A percentile compares a stretch with the other conserved stretches of the same genome.
Evolutionary conservation across 2,329 filamentous ascomycete genomes (phyloP).

Genomic region (Fusarium sp.): DNA sequence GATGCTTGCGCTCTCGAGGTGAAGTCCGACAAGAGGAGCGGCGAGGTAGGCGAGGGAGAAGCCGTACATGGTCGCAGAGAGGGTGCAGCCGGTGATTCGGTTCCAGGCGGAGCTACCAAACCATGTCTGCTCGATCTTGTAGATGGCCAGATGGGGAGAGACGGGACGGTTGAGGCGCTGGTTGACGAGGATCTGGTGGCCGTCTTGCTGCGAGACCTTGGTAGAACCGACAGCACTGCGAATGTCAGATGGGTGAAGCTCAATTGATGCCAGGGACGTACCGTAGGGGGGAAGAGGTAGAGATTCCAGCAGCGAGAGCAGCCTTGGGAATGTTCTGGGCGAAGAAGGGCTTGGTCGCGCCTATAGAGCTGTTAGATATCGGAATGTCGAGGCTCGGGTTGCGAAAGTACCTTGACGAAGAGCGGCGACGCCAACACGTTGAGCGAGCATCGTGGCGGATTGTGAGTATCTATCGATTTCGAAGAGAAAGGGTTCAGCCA

Average conservation of each 20-base stretch:
- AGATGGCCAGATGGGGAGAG: constrained; percentile 86
- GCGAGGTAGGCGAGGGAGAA: constrained; percentile 84
- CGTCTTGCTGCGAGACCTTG: constrained; percentile 63
- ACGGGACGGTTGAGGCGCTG: constrained; percentile 86
- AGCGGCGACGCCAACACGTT: constrained; percentile 66
- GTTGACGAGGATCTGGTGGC: constrained; percentile 73
- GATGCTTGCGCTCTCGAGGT: constrained; percentile 67
- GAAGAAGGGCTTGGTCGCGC: constrained; percentile 58
- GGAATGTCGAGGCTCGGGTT: constrained; percentile 22
- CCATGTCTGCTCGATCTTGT: constrained; percentile 88
- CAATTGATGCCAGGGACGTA: constrained; percentile 43
- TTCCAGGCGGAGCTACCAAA: constrained; percentile 76
- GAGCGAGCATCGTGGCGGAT: constrained; percentile 60
- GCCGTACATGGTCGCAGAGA: constrained; percentile 79
- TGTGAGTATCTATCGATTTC: background rate
- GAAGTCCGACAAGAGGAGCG: constrained; percentile 75
- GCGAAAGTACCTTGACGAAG: constrained; percentile 62
- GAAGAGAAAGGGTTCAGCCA: constrained; percentile 12
- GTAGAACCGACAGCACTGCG: constrained; percentile 56
- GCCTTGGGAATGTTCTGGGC: constrained; percentile 58
- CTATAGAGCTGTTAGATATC: constrained; percentile 34
- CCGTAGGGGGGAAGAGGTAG: constrained; percentile 57
- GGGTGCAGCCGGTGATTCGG: constrained; percentile 81
- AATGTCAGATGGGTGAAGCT: background rate
- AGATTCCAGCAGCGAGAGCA: constrained; percentile 53